Percentiles rank a stretch among this genome's conserved stretches.
These are phyloP conservation scores for Salix exigua DNA, from an alignment of 345 rosid species.

Conservation along the genomic window DNA sequence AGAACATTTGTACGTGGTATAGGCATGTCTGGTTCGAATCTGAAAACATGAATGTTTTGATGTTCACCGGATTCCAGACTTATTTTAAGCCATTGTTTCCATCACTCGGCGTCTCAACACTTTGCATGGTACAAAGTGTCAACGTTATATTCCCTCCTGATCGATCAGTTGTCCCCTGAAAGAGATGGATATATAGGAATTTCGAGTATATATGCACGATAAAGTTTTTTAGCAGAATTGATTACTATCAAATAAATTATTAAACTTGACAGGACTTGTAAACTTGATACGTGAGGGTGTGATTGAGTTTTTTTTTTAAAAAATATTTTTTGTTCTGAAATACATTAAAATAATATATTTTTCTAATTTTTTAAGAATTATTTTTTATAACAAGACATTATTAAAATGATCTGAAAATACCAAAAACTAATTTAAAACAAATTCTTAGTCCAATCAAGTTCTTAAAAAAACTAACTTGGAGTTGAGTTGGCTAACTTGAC, in stretches of 20 bases:
- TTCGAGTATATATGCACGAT: neutral
- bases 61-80: neutral
- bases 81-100: neutral
- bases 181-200: neutral
- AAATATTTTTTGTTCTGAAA: accelerated
- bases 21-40: neutral
- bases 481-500: too few species aligned
- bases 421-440: too few species aligned
- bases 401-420: too few species aligned
- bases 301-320: too few species aligned
- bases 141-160: neutral
- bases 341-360: too few species aligned
- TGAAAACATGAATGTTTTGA: neutral
- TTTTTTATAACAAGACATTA: accelerated
- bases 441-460: too few species aligned
- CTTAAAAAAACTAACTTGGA: too few species aligned
- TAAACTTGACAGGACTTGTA: too few species aligned
- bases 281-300: too few species aligned
- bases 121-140: neutral
- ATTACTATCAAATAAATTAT: too few species aligned
- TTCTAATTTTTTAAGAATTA: too few species aligned
- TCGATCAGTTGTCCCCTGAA: neutral
- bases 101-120: neutral
- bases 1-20: neutral
- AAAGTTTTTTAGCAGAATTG: neutral